A percentile compares a stretch with the other conserved stretches of the same genome.
These are phyloP conservation scores for Penicillium occitanis DNA, from an alignment of 2,329 filamentous ascomycete species.

Conservation along the genomic window DNA sequence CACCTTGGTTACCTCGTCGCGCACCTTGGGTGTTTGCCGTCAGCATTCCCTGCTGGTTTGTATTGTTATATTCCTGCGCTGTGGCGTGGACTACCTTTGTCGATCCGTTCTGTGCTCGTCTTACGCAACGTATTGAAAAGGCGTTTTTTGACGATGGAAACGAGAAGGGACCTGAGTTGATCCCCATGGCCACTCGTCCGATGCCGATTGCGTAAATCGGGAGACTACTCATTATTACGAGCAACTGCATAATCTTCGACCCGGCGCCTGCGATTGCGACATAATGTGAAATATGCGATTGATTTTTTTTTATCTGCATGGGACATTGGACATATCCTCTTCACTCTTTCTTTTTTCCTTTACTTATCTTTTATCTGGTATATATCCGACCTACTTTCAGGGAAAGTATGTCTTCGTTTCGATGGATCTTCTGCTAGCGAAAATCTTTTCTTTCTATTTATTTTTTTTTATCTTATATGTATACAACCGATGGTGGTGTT, in stretches of 20 bases:
- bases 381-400: conserved; percentile 2
- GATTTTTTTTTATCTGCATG: neutral
- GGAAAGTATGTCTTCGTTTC: neutral
- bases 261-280: neutral
- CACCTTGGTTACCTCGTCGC: conserved; percentile 46
- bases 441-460: neutral
- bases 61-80: conserved; percentile 49
- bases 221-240: neutral
- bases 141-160: conserved; percentile 47
- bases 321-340: neutral
- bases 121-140: conserved; percentile 51
- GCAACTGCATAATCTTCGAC: neutral
- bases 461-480: neutral
- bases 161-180: conserved; percentile 34
- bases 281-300: conserved; percentile 5
- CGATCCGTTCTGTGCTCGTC: conserved; percentile 50
- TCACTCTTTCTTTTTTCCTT: neutral
- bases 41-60: conserved; percentile 50
- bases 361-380: neutral
- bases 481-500: neutral
- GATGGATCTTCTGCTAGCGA: neutral
- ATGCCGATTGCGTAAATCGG: conserved; percentile 8
- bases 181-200: conserved; percentile 29
- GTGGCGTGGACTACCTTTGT: conserved; percentile 55
- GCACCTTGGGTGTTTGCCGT: conserved; percentile 42